Evolutionary conservation across 2,329 filamentous ascomycete species (phyloP).

Genomic region (Paracorniculantispora psalliotae): DNA sequence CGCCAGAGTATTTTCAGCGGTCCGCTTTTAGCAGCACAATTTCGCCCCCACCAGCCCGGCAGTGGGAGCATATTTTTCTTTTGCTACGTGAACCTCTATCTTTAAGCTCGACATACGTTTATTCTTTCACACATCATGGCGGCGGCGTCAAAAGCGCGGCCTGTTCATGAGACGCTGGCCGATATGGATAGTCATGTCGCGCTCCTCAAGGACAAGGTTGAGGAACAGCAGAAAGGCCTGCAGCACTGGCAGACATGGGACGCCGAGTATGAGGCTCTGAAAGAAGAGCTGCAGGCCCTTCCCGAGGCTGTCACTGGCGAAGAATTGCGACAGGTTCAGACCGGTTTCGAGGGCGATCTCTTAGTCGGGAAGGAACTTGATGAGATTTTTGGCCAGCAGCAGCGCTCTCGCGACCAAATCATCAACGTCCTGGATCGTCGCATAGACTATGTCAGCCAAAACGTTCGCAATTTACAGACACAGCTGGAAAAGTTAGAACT

Average conservation of each 20-base stretch:
- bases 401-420: constrained; percentile 39
- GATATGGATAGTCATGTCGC: constrained; percentile 71
- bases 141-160: constrained; percentile 1
- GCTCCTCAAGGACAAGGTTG: constrained; percentile 69
- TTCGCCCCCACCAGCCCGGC: neutral
- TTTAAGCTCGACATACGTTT: neutral
- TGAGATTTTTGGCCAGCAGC: constrained; percentile 37
- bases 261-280: constrained; percentile 83
- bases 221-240: constrained; percentile 65
- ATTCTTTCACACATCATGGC: constrained; percentile 7
- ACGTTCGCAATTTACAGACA: constrained; percentile 68
- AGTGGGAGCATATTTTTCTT: neutral
- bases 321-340: constrained; percentile 53
- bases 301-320: constrained; percentile 38
- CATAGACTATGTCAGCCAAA: constrained; percentile 84
- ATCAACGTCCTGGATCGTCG: constrained; percentile 62
- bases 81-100: neutral
- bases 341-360: constrained; percentile 57
- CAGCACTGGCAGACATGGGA: constrained; percentile 89
- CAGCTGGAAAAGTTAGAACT: constrained; percentile 65
- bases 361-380: constrained; percentile 54
- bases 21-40: constrained; percentile 10
- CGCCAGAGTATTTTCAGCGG: neutral
- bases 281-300: constrained; percentile 67
- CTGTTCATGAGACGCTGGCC: constrained; percentile 47